Base-by-base conservation (phyloP, 768 basidiomycete genomes). In the Trametes villosa region DNA sequence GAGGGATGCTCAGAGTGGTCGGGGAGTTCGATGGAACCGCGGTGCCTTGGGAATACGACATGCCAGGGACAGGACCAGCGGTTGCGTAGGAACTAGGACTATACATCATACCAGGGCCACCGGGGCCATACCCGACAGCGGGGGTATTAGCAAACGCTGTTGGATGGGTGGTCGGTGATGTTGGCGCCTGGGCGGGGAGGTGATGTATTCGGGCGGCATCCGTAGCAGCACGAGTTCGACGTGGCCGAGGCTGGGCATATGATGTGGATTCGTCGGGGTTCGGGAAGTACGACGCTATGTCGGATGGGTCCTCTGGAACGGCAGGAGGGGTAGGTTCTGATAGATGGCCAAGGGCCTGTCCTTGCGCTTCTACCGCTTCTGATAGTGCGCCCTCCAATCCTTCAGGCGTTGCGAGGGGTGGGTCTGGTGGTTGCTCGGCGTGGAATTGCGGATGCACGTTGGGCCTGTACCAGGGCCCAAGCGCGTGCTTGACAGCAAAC, bases 401-500 rank as follows among this genome's bases (percentile, higher is more conserved):
- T 45, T 41, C 30, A 2, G 41, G 40, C 11, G 53, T 26, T 3
- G 29, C 49, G 5, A 26, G 53, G 33, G 20, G n/a, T 15, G 46
- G 15, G 1, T 20, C 18, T 7, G n/a, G 30, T 4, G 17, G 48
- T 22, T 6, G 9, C 2, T 22, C 17, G 6, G 18, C 34, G 50
- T 58, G 46, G 49, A 51, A 22, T 33, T 51, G 64, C 65, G 22
- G 59, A 50, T 66, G 70, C 42, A 65, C 65, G 30, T 77, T 78
- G 24, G 77, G 71, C 24, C 75, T 70, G 67, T 79, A 85, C 87
- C 87, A 88, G 0, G 86, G 91, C 0, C 89, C 89, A 17, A 94
- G 71, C 6, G 81, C 83, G n/a, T 67, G 73, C 68, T 81, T 84
- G 31, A 85, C 77, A 9, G 74, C 73, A 11, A 77, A 75, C 69